phyloP scores from a whole-genome alignment of 2,329 filamentous ascomycete genomes.

The Sordariomycetes sp. region DNA sequence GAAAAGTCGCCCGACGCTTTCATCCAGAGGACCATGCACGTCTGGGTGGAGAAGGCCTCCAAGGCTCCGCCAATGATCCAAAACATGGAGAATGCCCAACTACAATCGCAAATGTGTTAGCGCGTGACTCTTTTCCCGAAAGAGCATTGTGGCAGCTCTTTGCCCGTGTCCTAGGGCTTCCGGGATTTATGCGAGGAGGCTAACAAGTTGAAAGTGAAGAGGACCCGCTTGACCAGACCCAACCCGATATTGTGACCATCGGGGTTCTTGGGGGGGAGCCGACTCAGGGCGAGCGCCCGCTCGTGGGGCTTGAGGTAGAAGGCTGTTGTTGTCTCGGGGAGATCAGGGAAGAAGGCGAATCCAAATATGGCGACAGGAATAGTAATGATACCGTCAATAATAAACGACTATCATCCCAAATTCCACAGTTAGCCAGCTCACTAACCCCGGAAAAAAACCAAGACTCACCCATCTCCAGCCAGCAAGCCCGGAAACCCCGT shows the following conservation, averaged over 20 bases:
- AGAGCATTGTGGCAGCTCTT: too few relatives aligned
- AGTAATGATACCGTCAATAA: conserved; percentile 7
- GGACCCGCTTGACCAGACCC: conserved; percentile 12
- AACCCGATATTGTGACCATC: conserved; percentile 13
- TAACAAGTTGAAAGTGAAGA: conserved; percentile 7
- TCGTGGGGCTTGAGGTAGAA: background rate
- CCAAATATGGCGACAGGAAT: conserved; percentile 27
- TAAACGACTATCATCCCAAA: conserved; percentile 27
- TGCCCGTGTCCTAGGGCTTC: conserved; percentile 8
- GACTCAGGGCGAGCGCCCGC: conserved; percentile 25
- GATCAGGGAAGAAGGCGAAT: conserved; percentile 37
- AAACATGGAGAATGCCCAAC: conserved; percentile 19
- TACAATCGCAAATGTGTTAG: conserved; percentile 6
- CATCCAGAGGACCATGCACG: conserved; percentile 18
- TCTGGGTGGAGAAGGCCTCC: conserved; percentile 18
- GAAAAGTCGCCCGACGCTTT: conserved; percentile 15
- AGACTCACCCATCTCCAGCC: conserved; percentile 20
- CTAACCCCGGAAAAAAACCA: too few relatives aligned
- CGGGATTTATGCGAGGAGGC: too few relatives aligned
- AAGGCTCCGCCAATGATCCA: conserved; percentile 22
- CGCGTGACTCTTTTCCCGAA: too few relatives aligned
- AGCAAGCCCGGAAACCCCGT: conserved; percentile 15
- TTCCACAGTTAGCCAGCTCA: too few relatives aligned
- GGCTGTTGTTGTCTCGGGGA: background rate
- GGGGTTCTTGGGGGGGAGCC: conserved; percentile 16